These are phyloP conservation scores for Colletotrichum horii DNA, from an alignment of 2,329 filamentous ascomycete species.

Conservation along the genomic window DNA sequence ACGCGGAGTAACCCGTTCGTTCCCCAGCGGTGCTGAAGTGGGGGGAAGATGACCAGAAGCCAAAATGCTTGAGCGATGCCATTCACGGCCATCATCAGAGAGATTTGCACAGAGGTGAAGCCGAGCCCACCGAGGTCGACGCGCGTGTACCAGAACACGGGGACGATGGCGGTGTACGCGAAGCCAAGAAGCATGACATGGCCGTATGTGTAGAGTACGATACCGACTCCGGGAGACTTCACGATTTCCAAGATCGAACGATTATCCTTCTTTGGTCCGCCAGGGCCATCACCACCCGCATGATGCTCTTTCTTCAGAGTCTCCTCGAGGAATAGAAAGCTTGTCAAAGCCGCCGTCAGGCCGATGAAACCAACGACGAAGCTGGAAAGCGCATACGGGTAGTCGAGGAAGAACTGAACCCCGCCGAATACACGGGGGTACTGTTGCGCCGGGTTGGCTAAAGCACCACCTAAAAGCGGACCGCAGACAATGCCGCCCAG, in stretches of 20 bases:
- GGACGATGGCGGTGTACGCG: constrained; percentile 72
- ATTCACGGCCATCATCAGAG: constrained; percentile 66
- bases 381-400: constrained; percentile 70
- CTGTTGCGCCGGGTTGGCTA: constrained; percentile 71
- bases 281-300: background rate
- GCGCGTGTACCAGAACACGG: constrained; percentile 72
- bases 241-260: constrained; percentile 48
- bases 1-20: constrained; percentile 68
- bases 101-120: constrained; percentile 68
- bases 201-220: constrained; percentile 69
- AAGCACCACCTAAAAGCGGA: constrained; percentile 70
- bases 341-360: constrained; percentile 55
- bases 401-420: constrained; percentile 63
- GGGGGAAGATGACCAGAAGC: constrained; percentile 74
- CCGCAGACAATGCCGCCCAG: constrained; percentile 70
- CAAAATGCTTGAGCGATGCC: constrained; percentile 73
- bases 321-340: constrained; percentile 66
- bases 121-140: constrained; percentile 67
- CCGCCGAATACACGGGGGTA: constrained; percentile 64
- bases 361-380: constrained; percentile 50
- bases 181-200: constrained; percentile 74
- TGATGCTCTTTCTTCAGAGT: constrained; percentile 45
- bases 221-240: constrained; percentile 66
- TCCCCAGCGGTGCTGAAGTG: constrained; percentile 68
- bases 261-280: background rate